Base-by-base conservation (phyloP, 768 basidiomycete species). In the Dentipellis sp. region DNA sequence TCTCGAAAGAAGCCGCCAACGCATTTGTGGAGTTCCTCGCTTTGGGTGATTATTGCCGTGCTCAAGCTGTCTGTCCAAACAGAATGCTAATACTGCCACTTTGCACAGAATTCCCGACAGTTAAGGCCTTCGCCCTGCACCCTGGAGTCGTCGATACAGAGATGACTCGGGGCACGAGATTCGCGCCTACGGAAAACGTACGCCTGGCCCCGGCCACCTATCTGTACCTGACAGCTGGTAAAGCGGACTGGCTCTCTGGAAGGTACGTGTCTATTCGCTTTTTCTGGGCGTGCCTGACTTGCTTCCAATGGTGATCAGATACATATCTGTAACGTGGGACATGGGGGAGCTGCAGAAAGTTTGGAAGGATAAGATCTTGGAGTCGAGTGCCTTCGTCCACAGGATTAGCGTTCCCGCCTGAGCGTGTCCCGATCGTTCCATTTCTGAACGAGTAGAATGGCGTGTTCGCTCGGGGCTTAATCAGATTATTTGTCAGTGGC, bases 11-110 rank as follows among this genome's bases (percentile, higher is more conserved):
- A 10, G 56, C 56, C 0, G 19, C 56, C 2, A 23, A 46, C 42
- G 52, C 56, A 11, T 42, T 59, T 10, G 48, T 48, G 9, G 58
- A 57, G 49, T 54, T 53, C 8, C 14, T 59, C 37, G 29, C 36
- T 8, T 14, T 60, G 11, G 58, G 58, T 59, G 4, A 47, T 29
- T 29, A 29, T 29, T 6, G 29, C 29, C 6, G 29, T 6, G 29
- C 6, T 29, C 29, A 11, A 23, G 82, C 53, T 58, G 65, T 11
- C 29, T 40, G 3, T 40, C 2, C 11, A 10, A 4, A 3, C 10
- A 21, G 10, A 16, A 34, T 11, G 22, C 21, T 17, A 48, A 21
- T 48, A 3, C n/a, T 23, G 29, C 9, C 29, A 10, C 3, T 34
- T n/a, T 34, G 9, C 17, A 14, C 21, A 38, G 51, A 52, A n/a